phyloP scores from a whole-genome alignment of 306 rosid species.

The Trichosanthes cucumerina region DNA sequence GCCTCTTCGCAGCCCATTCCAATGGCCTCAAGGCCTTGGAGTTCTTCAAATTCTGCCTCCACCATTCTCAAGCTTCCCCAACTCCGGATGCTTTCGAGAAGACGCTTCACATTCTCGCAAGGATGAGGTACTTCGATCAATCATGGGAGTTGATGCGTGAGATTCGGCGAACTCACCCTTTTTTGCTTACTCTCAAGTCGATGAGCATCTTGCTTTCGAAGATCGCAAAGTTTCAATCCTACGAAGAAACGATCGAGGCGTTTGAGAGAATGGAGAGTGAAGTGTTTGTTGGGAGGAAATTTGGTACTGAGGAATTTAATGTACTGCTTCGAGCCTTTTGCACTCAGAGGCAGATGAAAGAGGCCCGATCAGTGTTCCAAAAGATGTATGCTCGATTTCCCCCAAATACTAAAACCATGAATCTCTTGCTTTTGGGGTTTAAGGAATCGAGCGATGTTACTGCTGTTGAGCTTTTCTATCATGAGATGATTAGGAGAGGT shows the following conservation, averaged over 20 bases:
- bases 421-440: constrained; percentile 78
- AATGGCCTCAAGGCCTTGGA: constrained; percentile 86
- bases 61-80: constrained; percentile 27
- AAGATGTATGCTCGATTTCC: constrained; percentile 52
- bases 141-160: constrained; percentile 57
- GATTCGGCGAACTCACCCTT: constrained; percentile 29
- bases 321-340: constrained; percentile 66
- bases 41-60: constrained; percentile 48
- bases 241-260: constrained; percentile 63
- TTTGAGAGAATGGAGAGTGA: constrained; percentile 59
- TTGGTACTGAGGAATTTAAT: constrained; percentile 68
- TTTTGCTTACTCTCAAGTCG: constrained; percentile 59
- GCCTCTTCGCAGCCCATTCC: constrained; percentile 66
- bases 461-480: constrained; percentile 69
- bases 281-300: constrained; percentile 41
- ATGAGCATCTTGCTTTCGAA: constrained; percentile 79
- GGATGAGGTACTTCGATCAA: constrained; percentile 75
- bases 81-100: constrained; percentile 55
- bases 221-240: constrained; percentile 53
- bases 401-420: constrained; percentile 66
- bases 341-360: constrained; percentile 79
- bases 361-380: constrained; percentile 59
- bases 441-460: constrained; percentile 78
- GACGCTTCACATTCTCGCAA: constrained; percentile 57
- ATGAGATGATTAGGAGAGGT: constrained; percentile 73